Percentiles rank a stretch among this genome's conserved stretches.
Conservation (phyloP, 176 grass and related monocot species). For the Oryza longistaminata region DNA sequence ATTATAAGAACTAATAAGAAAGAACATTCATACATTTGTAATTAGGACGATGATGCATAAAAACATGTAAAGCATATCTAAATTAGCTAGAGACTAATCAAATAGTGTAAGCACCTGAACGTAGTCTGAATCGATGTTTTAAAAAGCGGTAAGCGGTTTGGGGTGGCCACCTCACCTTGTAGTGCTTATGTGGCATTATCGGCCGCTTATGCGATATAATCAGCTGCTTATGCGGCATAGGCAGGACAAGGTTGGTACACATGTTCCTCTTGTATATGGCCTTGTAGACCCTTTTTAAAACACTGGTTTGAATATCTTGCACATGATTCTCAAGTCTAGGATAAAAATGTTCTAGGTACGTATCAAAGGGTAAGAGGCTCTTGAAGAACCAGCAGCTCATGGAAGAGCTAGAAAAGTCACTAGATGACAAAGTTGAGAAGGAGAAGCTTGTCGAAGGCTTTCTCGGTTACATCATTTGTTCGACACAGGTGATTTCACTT, state of each 20-base stretch:
- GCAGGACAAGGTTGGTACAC: no score
- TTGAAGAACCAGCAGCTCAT: constrained; percentile 90
- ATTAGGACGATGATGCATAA: not conserved
- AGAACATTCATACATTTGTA: not conserved
- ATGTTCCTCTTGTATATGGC: no score
- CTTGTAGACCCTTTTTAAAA: no score
- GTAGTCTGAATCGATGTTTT: not conserved
- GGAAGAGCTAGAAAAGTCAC: constrained; percentile 84
- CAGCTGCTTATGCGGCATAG: no score
- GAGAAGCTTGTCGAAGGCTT: constrained; percentile 82
- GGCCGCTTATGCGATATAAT: no score
- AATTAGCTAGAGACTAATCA: not conserved
- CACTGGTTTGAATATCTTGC: no score
- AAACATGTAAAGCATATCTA: not conserved
- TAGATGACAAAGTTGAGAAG: constrained; percentile 87
- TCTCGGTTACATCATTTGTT: constrained; percentile 85
- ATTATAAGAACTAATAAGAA: not conserved
- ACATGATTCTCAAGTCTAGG: not conserved
- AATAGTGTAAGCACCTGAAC: not conserved
- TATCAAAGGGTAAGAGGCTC: constrained; percentile 80
- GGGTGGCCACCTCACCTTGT: no score
- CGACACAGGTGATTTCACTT: constrained; percentile 66
- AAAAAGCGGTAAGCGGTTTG: no score
- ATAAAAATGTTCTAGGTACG: constrained; percentile 57
- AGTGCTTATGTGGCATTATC: no score